Base-by-base conservation (phyloP, 2,329 filamentous ascomycete species). In the Bretziella fagacearum region DNA sequence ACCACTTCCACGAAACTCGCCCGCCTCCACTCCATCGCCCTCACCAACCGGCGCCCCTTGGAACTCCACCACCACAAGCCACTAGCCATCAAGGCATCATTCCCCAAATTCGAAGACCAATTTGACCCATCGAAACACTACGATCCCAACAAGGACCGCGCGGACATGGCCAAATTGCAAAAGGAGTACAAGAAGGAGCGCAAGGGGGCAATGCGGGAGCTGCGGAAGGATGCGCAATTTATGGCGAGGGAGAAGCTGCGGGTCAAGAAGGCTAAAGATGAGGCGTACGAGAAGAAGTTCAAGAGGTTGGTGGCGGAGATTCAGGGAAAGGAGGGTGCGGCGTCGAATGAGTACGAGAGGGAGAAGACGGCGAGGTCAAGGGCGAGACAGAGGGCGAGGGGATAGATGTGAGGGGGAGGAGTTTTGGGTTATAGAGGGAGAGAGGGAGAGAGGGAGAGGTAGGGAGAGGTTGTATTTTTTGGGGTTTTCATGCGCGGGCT, bases 51-150 rank as follows among this genome's bases (percentile, higher is more conserved):
- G 32, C 78, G 83, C 6, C 84, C 86, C 2, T 75, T 96, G 25
- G 74, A 85, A 56, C 75, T 98, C 2, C 91, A 98, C 65, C 74
- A 91, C 63, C 91, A 98, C 68, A 73, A 74, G 0, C 85, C 87
- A 0, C 72, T 93, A 2, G 80, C 91, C 18, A 93, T 96, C 67
- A 87, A 89, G 62, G 79, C 77, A 6, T 79, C 75, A 50, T 77
- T 95, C 40, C 91, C 91, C 63, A 94, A 93, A 63, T 98, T 96
- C 65, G 91, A 96, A 65, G 89, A 95, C 60, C 73, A 75, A 49
- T 98, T 86, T 73, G 91, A 93, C 62, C 91, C 91, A 2, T 77
- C 83, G 66, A 89, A 86, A 66, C 91, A 96, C 71, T 96, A 98
- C 73, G 93, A 98, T 59, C 86, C 86, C 1, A 83, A 98, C 63